Evolutionary conservation across 352 stramenopile genomes (phyloP).

Genomic region (Discostella stelligera): DNA sequence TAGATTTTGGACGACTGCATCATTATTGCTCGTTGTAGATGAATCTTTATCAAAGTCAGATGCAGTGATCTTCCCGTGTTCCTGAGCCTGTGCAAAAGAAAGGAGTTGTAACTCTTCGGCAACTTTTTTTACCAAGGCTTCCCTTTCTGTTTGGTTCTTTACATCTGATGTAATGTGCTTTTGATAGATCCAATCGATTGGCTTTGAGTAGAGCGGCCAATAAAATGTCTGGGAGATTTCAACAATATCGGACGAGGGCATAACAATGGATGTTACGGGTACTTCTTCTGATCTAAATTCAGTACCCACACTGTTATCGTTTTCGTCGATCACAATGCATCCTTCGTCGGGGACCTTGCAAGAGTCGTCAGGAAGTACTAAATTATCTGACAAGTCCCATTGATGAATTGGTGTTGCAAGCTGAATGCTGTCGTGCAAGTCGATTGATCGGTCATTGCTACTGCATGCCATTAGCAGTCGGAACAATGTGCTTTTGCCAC

Average conservation of each 20-base stretch:
- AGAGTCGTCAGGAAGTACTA: constrained; percentile 40
- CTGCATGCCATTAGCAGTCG: constrained; percentile 75
- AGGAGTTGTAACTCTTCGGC: constrained; percentile 62
- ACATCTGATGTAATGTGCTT: constrained; percentile 45
- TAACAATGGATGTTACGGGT: constrained; percentile 62
- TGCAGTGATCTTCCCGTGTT: constrained; percentile 1
- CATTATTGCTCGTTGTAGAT: constrained; percentile 25
- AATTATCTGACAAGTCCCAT: constrained; percentile 49
- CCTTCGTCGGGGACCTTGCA: constrained; percentile 39
- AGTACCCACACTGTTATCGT: constrained; percentile 8
- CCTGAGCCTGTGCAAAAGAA: constrained; percentile 52
- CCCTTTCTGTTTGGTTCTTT: constrained; percentile 36
- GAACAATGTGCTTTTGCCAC: constrained; percentile 74
- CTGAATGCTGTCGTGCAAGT: constrained; percentile 68
- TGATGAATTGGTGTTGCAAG: constrained; percentile 57
- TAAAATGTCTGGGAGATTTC: constrained; percentile 81
- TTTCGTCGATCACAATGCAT: constrained; percentile 40
- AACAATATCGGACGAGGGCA: constrained; percentile 74
- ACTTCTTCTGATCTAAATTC: constrained; percentile 24
- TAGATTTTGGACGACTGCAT: constrained; percentile 46
- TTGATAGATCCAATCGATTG: constrained; percentile 81
- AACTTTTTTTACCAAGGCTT: constrained; percentile 37
- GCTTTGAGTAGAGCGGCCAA: constrained; percentile 73
- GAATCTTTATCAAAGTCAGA: constrained; percentile 5
- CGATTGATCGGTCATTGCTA: constrained; percentile 69